Conservation (phyloP, 1,284 basidiomycete species). For the Apiotrichum domesticum region DNA sequence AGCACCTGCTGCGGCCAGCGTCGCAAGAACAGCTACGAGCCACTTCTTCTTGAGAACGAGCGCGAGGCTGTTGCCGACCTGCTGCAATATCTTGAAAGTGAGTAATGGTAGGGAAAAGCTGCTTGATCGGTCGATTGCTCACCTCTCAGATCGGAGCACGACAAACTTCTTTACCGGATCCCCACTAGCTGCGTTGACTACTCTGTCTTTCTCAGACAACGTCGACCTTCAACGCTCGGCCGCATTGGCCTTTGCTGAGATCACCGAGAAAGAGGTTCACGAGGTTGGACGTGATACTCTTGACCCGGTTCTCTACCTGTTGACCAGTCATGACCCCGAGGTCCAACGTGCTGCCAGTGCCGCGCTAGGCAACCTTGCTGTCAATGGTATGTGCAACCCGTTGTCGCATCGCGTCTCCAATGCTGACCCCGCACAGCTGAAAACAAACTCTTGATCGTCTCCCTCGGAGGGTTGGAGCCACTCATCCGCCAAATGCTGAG, state of each 20-base stretch:
- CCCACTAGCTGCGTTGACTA: conserved; percentile 88
- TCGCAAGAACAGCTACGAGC: conserved; percentile 70
- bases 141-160: conserved; percentile 70
- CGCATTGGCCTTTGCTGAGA: conserved; percentile 97
- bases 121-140: neutral
- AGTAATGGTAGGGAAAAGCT: conserved; percentile 33
- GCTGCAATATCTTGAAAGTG: conserved; percentile 95
- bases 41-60: conserved; percentile 92
- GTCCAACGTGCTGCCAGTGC: conserved; percentile 97
- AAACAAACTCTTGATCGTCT: conserved; percentile 98
- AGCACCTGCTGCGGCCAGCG: conserved; percentile 43
- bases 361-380: conserved; percentile 95
- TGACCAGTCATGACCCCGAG: conserved; percentile 97
- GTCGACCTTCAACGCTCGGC: conserved; percentile 98
- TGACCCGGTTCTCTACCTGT: conserved; percentile 94
- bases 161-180: conserved; percentile 95
- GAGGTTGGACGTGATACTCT: conserved; percentile 95
- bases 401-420: neutral
- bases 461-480: conserved; percentile 94
- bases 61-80: conserved; percentile 97
- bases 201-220: conserved; percentile 97
- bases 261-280: conserved; percentile 98
- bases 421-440: conserved; percentile 59
- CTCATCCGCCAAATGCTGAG: conserved; percentile 98
- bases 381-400: conserved; percentile 70